phyloP scores from a whole-genome alignment of 2,329 filamentous ascomycete genomes.

The Curvularia sp. region DNA sequence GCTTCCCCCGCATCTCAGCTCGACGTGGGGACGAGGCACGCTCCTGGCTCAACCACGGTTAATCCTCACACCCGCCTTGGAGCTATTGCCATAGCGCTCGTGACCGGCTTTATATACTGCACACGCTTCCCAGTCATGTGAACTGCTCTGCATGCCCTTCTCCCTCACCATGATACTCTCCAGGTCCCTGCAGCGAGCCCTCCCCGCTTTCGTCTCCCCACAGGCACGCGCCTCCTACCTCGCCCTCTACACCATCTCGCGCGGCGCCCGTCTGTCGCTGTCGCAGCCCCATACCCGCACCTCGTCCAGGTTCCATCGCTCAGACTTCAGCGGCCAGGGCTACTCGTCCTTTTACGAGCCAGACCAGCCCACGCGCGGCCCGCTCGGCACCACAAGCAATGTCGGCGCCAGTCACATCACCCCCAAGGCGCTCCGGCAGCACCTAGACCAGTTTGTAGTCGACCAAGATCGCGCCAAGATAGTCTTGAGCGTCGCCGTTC shows the following conservation, averaged over 20 bases:
- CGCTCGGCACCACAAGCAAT: slow-evolving; percentile 65
- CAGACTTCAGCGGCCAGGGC: slow-evolving; percentile 67
- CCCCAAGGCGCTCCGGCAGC: slow-evolving; percentile 77
- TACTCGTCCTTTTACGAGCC: slow-evolving; percentile 70
- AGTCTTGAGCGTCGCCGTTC: slow-evolving; percentile 88
- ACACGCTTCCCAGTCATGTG: slow-evolving; percentile 7
- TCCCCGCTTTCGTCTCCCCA: slow-evolving; percentile 45
- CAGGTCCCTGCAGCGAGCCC: slow-evolving; percentile 31
- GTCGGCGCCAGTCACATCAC: slow-evolving; percentile 67
- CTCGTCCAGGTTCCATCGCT: slow-evolving; percentile 62
- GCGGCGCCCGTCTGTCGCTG: slow-evolving; percentile 21
- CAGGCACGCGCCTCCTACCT: slow-evolving; percentile 54
- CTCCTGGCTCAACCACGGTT: slow-evolving; percentile 25
- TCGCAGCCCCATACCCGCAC: slow-evolving; percentile 34
- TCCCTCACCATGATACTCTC: slow-evolving; percentile 32
- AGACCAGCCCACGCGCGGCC: slow-evolving; percentile 66
- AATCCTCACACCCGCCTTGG: slow-evolving; percentile 13
- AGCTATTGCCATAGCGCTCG: slow-evolving; percentile 14
- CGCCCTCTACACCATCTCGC: slow-evolving; percentile 41
- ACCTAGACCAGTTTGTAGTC: slow-evolving; percentile 94
- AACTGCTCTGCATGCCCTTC: not conserved
- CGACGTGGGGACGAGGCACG: slow-evolving; percentile 34
- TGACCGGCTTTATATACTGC: slow-evolving; percentile 7
- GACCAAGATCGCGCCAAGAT: slow-evolving; percentile 96
- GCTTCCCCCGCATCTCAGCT: slow-evolving; percentile 30